These are phyloP conservation scores for Lentinula raphanica DNA, from an alignment of 768 basidiomycete species.

Conservation along the genomic window DNA sequence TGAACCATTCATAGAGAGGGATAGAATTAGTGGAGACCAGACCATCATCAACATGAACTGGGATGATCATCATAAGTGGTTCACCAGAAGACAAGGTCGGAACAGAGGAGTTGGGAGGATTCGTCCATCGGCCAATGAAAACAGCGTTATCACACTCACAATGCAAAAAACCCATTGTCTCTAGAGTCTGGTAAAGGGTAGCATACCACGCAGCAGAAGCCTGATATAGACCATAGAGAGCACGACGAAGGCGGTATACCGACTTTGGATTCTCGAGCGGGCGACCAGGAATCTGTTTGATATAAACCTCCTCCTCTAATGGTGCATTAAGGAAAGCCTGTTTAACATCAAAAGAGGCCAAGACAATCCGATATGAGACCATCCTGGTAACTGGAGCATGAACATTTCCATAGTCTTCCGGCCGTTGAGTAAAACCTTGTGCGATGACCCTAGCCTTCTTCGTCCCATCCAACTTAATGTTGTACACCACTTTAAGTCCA, in stretches of 20 bases:
- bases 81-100: too few relatives aligned
- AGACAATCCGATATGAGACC: background rate
- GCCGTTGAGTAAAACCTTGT: background rate
- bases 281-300: background rate
- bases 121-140: background rate
- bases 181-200: background rate
- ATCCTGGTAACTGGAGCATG: background rate
- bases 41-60: slow-evolving; percentile 5
- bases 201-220: background rate
- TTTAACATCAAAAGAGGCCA: background rate
- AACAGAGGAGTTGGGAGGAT: too few relatives aligned
- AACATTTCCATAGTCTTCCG: background rate
- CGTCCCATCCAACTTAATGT: background rate
- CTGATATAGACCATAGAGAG: too few relatives aligned
- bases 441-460: background rate
- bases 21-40: background rate
- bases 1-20: background rate
- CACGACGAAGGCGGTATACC: background rate
- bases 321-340: slow-evolving; percentile 6
- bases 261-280: background rate
- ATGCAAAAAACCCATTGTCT: background rate
- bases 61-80: background rate
- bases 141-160: slow-evolving; percentile 2
- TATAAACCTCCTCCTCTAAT: background rate
- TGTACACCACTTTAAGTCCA: background rate